These are phyloP conservation scores for Grosmannia huntii DNA, from an alignment of 2,329 filamentous ascomycete genomes.

Conservation along the genomic window DNA sequence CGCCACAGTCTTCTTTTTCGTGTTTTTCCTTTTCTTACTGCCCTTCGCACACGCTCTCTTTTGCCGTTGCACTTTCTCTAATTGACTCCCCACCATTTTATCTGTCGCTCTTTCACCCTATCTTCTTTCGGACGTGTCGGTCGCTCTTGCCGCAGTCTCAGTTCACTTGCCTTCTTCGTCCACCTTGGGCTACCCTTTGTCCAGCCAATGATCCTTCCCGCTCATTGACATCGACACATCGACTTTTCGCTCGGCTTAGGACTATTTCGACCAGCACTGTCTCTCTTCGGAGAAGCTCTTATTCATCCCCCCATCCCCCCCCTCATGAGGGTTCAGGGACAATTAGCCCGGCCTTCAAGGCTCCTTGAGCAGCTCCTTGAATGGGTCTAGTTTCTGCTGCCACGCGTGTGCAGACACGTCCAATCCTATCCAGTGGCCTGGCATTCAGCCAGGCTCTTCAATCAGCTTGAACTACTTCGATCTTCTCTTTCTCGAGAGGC, in stretches of 20 bases:
- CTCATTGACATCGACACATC: neutral
- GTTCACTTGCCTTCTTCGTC: neutral
- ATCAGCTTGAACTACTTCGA: neutral
- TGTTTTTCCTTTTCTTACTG: neutral
- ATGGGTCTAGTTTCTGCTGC: neutral
- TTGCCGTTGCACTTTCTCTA: neutral
- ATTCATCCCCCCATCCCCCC: neutral
- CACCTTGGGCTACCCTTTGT: neutral
- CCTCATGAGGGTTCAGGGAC: neutral
- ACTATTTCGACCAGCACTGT: neutral
- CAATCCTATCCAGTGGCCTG: neutral
- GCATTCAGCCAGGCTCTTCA: neutral
- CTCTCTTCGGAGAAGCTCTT: neutral
- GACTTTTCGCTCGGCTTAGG: neutral
- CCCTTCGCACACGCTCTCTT: neutral
- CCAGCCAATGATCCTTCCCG: neutral
- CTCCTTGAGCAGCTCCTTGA: neutral
- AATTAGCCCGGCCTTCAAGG: neutral
- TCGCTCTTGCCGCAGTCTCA: neutral
- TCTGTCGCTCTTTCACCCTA: neutral
- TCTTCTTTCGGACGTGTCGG: neutral
- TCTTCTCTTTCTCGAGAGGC: neutral
- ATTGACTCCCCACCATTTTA: neutral
- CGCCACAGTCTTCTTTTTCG: neutral
- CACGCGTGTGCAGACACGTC: neutral